Percentiles rank a stretch among this genome's conserved stretches.
Evolutionary conservation across 208 protist genomes (phyloP).

Genomic region (Wallacemonas collosoma): DNA sequence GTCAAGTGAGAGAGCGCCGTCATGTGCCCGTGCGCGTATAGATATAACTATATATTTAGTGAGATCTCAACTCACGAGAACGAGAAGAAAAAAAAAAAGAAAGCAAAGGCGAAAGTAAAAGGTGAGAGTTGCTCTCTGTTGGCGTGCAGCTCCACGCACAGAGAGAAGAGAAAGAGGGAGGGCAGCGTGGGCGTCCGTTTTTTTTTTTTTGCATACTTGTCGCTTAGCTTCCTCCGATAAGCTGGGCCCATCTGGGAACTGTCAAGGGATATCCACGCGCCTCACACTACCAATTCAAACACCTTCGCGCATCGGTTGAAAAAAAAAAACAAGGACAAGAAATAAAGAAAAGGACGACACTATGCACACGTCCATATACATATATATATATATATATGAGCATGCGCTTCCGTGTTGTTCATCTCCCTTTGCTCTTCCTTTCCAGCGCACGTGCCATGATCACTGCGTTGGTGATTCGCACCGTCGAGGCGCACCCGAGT

Average conservation of each 20-base stretch:
- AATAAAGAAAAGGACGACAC: not conserved
- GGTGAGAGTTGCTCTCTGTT: not conserved
- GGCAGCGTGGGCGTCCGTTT: not conserved
- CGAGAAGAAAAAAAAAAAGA: slow-evolving; percentile 8
- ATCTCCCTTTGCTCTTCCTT: slow-evolving; percentile 1
- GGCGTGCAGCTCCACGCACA: not conserved
- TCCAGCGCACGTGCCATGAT: too few species aligned
- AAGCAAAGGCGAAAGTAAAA: slow-evolving; percentile 11
- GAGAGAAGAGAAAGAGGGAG: not conserved
- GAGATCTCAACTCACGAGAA: not conserved
- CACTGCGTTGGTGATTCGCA: too few species aligned
- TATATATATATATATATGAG: slow-evolving; percentile 8
- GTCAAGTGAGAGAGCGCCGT: not conserved
- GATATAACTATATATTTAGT: too few species aligned
- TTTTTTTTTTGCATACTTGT: slow-evolving; percentile 1
- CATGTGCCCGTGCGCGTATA: too few species aligned
- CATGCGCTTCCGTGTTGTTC: not conserved
- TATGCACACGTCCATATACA: not conserved
- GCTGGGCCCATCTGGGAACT: not conserved
- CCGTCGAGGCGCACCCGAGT: too few species aligned
- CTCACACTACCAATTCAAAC: not conserved
- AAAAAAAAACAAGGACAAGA: not conserved
- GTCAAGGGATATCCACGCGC: not conserved
- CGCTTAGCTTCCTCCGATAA: not conserved
- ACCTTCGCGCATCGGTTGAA: not conserved